Conservation (phyloP, 495 filamentous ascomycete species). For the Rusavskia elegans region DNA sequence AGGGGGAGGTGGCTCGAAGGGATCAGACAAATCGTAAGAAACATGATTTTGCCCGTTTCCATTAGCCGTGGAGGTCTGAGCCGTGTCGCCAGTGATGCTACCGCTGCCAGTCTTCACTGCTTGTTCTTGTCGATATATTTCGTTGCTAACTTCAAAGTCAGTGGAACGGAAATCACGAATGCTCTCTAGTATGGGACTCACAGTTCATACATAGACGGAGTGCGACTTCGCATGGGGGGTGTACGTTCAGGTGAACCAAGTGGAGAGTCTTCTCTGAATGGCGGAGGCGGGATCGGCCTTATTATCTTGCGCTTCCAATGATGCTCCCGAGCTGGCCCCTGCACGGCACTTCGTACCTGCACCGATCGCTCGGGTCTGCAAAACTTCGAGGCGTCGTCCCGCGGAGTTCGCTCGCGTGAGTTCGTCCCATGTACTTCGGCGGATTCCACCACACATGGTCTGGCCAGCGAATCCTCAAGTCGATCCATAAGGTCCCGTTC, state of each 20-base stretch:
- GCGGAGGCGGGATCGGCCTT: neutral
- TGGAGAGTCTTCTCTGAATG: neutral
- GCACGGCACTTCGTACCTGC: neutral
- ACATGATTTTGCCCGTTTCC: neutral
- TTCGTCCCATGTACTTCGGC: too few species aligned
- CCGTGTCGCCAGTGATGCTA: neutral
- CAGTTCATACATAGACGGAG: neutral
- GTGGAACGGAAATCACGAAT: neutral
- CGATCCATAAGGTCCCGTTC: neutral
- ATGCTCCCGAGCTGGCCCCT: neutral
- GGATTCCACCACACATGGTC: too few species aligned
- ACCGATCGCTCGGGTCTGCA: neutral
- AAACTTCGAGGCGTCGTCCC: neutral
- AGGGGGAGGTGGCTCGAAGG: conserved; percentile 7
- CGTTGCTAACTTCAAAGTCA: neutral
- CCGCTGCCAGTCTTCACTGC: neutral
- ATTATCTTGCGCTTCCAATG: neutral
- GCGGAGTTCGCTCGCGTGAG: neutral
- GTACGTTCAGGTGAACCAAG: neutral
- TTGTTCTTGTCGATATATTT: neutral
- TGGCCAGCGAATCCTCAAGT: neutral
- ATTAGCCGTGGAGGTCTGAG: neutral
- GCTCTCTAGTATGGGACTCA: neutral
- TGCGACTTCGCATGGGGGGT: neutral
- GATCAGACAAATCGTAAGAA: neutral